Evolutionary conservation across 73 alveolate genomes (phyloP).

Genomic region (Paramecium pentaurelia): DNA sequence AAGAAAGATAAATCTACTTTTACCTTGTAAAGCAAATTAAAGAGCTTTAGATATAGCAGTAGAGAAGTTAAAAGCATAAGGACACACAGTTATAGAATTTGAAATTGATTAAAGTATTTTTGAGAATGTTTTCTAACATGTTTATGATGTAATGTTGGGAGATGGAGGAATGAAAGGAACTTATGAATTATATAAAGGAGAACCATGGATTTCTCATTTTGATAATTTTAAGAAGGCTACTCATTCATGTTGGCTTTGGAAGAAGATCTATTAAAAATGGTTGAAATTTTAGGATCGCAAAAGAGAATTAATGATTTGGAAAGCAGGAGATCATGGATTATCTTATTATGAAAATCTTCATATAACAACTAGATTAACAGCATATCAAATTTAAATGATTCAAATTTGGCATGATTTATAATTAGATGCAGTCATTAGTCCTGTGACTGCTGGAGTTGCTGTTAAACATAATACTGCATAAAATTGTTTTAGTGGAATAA

Average conservation of each 20-base stretch:
- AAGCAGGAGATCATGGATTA: conserved; percentile 46
- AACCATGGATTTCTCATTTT: conserved; percentile 17
- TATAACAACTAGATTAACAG: background rate
- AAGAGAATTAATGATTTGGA: conserved; percentile 24
- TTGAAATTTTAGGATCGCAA: background rate
- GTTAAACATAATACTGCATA: conserved; percentile 55
- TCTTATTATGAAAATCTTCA: conserved; percentile 25
- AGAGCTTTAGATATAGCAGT: conserved; percentile 47
- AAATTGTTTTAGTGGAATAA: conserved; percentile 18
- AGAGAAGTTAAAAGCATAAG: background rate
- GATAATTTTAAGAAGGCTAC: conserved; percentile 11
- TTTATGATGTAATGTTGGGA: conserved; percentile 12
- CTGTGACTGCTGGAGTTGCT: conserved; percentile 65
- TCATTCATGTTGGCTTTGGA: background rate
- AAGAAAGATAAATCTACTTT: background rate
- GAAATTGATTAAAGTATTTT: background rate
- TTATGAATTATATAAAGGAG: conserved; percentile 29
- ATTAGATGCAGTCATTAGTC: conserved; percentile 65
- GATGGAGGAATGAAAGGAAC: conserved; percentile 31
- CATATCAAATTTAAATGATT: background rate
- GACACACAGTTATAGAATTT: conserved; percentile 51
- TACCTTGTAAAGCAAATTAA: conserved; percentile 46
- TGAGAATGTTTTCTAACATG: background rate
- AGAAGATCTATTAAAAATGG: background rate
- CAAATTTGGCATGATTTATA: conserved; percentile 37